phyloP scores from a whole-genome alignment of 768 basidiomycete genomes.

The Glaciozyma antarctica region DNA sequence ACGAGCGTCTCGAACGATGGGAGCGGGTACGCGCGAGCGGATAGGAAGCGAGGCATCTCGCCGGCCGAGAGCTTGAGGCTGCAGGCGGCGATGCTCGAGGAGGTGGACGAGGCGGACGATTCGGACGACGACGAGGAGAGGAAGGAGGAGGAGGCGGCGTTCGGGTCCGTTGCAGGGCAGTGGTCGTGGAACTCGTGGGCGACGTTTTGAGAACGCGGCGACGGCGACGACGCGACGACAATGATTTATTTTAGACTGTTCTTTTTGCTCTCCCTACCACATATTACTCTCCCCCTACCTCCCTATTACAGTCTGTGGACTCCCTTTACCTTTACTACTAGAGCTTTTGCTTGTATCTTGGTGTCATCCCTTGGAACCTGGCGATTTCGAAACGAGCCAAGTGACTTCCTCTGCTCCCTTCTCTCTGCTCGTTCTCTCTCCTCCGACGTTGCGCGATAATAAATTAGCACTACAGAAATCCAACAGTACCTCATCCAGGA shows the following conservation, averaged over 20 bases:
- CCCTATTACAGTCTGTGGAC: not conserved
- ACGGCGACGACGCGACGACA: not conserved
- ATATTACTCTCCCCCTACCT: not conserved
- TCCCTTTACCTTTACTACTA: no score
- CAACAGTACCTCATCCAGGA: no score
- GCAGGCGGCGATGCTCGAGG: not conserved
- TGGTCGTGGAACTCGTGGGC: conserved; percentile 1
- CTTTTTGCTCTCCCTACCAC: not conserved
- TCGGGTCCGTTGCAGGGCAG: not conserved
- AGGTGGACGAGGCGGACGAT: not conserved
- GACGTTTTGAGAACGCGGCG: not conserved
- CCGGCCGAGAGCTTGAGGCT: conserved; percentile 2
- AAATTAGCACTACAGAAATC: no score
- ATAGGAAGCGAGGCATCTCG: not conserved
- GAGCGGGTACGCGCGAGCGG: not conserved
- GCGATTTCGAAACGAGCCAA: no score
- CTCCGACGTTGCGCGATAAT: no score
- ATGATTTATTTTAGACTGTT: not conserved
- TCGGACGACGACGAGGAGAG: not conserved
- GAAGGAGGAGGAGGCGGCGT: not conserved
- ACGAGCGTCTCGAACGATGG: conserved; percentile 3
- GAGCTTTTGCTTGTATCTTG: no score
- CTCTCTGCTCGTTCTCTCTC: no score
- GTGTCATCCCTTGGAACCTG: no score
- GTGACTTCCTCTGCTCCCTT: no score